Base-by-base conservation (phyloP, 2,329 filamentous ascomycete species). In the Venturia asperata region DNA sequence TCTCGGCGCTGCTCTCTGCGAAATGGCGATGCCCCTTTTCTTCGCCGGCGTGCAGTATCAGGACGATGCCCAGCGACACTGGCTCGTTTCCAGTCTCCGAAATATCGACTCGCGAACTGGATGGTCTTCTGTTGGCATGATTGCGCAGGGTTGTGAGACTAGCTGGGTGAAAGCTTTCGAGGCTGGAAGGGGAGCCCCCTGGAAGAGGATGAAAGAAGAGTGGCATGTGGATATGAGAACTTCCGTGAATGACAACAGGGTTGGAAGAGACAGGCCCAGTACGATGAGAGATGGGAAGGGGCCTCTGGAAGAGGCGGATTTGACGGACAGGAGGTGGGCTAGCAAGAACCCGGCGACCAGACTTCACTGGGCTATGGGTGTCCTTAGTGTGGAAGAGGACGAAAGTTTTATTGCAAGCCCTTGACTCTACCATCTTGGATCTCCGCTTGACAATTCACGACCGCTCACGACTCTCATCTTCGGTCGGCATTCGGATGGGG, bases 41-140 rank as follows among this genome's bases (percentile, higher is more conserved):
- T 91, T 97, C 67, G 89, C 92, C 1, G 93, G 85, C 4, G 85
- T 97, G 13, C 80, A 96, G 81, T 95, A 87, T 73, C 85, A 85
- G 70, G 85, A 90, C 66, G 74, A 85, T 5, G 78, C 77, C 0
- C 92, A 97, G 71, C 86, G 94, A 0, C 82, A 84, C 66, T 96
- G 91, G 90, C 84, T 88, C 0, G 82, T 97, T 68, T 81, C 83
- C 42, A 85, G 89, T 37, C 81, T 97, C 65, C 83, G 86, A 69
- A 87, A 91, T 70, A 87, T 96, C 47, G 85, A 89, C 2, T 85
- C 87, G 1, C 80, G 94, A 9, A 96, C 91, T 0, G 94, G 94
- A 0, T 97, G 91, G 89, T 88, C 91, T 70, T 91, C 89, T 1
- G 89, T 91, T 1, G 83, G 85, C 42, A 85, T 92, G 49, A 93